These are phyloP conservation scores for Eremochloa ophiuroides DNA, from an alignment of 176 grass and related monocot species.

Conservation along the genomic window DNA sequence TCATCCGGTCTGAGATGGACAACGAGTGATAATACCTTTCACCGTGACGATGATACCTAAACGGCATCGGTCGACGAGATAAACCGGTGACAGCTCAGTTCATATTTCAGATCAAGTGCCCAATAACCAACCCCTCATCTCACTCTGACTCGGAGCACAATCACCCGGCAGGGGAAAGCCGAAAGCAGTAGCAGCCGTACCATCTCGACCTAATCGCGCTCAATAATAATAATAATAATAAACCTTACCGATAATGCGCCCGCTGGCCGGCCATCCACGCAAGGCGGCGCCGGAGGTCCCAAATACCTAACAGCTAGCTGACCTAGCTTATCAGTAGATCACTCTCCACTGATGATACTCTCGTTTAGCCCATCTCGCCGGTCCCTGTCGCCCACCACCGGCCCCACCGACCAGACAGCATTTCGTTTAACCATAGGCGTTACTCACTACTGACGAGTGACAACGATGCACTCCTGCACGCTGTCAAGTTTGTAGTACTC, in stretches of 20 bases:
- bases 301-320: neutral
- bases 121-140: neutral
- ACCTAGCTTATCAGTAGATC: neutral
- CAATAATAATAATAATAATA: neutral
- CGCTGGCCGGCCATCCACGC: neutral
- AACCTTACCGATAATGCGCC: neutral
- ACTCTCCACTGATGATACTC: neutral
- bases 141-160: conserved; percentile 19
- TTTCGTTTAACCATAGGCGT: too few species aligned
- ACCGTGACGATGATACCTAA: neutral
- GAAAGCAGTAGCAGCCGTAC: neutral
- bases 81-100: too few species aligned
- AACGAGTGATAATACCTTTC: too few species aligned
- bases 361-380: neutral
- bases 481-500: conserved; percentile 11
- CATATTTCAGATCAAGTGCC: neutral
- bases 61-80: too few species aligned
- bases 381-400: conserved; percentile 30
- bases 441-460: too few species aligned
- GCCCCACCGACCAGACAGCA: neutral
- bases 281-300: neutral
- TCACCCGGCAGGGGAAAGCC: neutral
- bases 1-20: too few species aligned
- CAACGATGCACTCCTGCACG: neutral
- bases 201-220: neutral